Base-by-base conservation (phyloP, 768 basidiomycete species). In the Pleurotus ostreatus region DNA sequence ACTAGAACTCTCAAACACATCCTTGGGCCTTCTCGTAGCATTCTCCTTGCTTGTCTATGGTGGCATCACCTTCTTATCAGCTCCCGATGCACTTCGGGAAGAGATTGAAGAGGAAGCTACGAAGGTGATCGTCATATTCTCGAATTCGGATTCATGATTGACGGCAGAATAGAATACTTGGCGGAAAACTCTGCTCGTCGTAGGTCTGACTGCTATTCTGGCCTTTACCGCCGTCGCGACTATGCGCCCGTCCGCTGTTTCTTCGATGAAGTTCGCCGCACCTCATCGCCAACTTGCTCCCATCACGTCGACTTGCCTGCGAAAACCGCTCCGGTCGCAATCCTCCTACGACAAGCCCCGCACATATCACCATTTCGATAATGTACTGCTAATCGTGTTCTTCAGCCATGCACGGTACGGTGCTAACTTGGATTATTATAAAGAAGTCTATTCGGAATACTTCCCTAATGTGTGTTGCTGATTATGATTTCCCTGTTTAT, bases 401-500 rank as follows among this genome's bases (percentile, higher is more conserved):
- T 80, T 80, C 56, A 80, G 78, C 47, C 79, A 80, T 55, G 62
- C 75, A 20, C 64, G 78, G 45, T 81, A 80, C 52, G 68, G 78
- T 59, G 66, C 65, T 30, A 79, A 80, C 56, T 58, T 80, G 22
- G 78, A 80, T 56, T 74, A 65, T 56, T 75, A 80, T 57, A 70
- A 64, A 56, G 73, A 77, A 61, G 75, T 78, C 3, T 81, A 81
- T 51, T 64, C 70, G 7, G 70, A 72, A 52, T 79, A 72, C 66
- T 81, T 80, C 59, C 78, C 78, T 5, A 80, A 80, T 58, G 80
- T 77, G 61, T 60, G 76, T 62, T 34, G 30, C 30, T 34, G 8
- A 12, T 9, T 34, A 34, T 3, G 11, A 30, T 9, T 1, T 34
- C 3, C 9, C 30, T 34, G 12, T 3, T 8, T 23, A 16, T 0